Conservation (phyloP, 768 basidiomycete genomes). For the Termitomyces sp. region DNA sequence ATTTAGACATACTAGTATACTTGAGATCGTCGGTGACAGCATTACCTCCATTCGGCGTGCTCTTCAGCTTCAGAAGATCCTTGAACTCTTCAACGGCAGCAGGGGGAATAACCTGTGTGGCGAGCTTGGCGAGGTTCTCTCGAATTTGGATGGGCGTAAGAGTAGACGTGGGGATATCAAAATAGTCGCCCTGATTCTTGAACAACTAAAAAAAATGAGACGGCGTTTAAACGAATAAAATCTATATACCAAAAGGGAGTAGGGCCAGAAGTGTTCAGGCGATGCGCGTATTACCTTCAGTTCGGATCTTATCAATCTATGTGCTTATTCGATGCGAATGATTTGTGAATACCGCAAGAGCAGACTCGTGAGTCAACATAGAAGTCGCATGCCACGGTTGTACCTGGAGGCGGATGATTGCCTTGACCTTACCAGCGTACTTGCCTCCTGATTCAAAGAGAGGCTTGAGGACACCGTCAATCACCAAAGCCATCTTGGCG, state of each 20-base stretch:
- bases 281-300: conserved; percentile 58
- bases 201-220: conserved; percentile 50
- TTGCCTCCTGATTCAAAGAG: conserved; percentile 50
- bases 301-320: not conserved
- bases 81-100: conserved; percentile 47
- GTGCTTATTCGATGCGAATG: not conserved
- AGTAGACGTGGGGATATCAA: conserved; percentile 64
- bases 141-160: conserved; percentile 70
- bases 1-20: conserved; percentile 56
- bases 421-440: conserved; percentile 70
- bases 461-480: conserved; percentile 59
- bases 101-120: conserved; percentile 44
- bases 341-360: conserved; percentile 53
- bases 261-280: conserved; percentile 78
- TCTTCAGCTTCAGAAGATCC: conserved; percentile 57
- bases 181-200: conserved; percentile 71
- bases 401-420: conserved; percentile 64
- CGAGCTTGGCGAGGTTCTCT: conserved; percentile 62
- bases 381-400: conserved; percentile 81
- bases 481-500: conserved; percentile 52
- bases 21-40: conserved; percentile 83
- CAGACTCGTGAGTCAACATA: conserved; percentile 75
- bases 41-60: conserved; percentile 72
- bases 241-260: conserved; percentile 52
- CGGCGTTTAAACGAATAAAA: not conserved